Evolutionary conservation across 305 asterid species (phyloP), one percentile per base, ranked within the genome.

Genomic region (Fraxinus nigra): DNA sequence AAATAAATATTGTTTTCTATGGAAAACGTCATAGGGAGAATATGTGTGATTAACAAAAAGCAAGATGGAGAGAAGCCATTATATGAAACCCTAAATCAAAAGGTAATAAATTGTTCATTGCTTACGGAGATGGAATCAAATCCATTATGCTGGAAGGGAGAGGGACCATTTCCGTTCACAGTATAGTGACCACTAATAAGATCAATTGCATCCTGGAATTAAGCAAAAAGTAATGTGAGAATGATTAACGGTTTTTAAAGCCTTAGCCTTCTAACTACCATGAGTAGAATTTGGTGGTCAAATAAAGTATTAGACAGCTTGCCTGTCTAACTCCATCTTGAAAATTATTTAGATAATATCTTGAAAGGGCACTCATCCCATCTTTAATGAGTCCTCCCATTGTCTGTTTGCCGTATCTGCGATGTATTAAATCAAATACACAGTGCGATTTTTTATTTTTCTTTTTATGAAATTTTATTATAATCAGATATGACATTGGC

Each of bases 391-490:
- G 79, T 78, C 99, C 99, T 59, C 92, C 76, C 92, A 94, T 81
- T 4, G 99, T 97, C 88, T 94, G 99, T 84, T 91, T 97, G 77
- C 99, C 99, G 37, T 91, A 97, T 85, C 99, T 97, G 94, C 85
- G 81, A 75, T 59, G 37, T 67, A 32, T 56, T 80, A 78, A 74
- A 85, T 77, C 72, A 37, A 78, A 76, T 26, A 78, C n/a, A 78
- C 11, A 30, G 33, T n/a, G 65, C 72, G 56, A 32, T 28, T 61
- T 73, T 75, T 82, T 24, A 24, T 24, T 28, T 61, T 73, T 75
- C 81, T 32, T 59, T 46, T 16, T 11, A 40, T 51, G 48, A 65
- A 61, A 56, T 54, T 74, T 38, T 37, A 34, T 75, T 33, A n/a
- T 30, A 69, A 24, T 34, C 46, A 77, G 54, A 70, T 38, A 82